Evolutionary conservation across 345 rosid species (phyloP).

Genomic region (Salix koriyanagi): DNA sequence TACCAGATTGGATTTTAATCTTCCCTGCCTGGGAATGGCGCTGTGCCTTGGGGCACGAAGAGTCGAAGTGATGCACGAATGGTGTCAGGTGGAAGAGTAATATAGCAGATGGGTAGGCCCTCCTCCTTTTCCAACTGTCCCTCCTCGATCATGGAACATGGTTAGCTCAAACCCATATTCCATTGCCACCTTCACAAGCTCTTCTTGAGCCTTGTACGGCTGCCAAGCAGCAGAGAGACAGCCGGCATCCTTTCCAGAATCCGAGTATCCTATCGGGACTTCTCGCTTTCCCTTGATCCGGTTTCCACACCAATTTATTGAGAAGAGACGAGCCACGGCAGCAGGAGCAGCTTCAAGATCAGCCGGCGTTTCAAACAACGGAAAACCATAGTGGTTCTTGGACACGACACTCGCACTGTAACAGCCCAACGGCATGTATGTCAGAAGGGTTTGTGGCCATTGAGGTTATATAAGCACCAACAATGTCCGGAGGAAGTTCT

Average conservation of each 20-base stretch:
- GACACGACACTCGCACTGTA: slow-evolving; percentile 89
- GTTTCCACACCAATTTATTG: slow-evolving; percentile 85
- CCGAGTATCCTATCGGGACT: slow-evolving; percentile 98
- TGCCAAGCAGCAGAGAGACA: slow-evolving; percentile 98
- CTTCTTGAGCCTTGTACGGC: slow-evolving; percentile 92
- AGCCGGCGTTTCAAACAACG: slow-evolving; percentile 92
- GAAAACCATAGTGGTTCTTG: slow-evolving; percentile 82
- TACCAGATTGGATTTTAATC: no score
- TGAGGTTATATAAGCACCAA: slow-evolving; percentile 32
- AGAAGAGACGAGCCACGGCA: slow-evolving; percentile 83
- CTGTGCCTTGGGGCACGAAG: no score
- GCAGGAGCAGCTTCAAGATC: slow-evolving; percentile 98
- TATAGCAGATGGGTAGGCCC: slow-evolving; percentile 98
- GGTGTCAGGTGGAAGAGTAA: slow-evolving; percentile 96
- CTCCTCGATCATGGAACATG: slow-evolving; percentile 99
- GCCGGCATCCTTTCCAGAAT: slow-evolving; percentile 97
- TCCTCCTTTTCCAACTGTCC: slow-evolving; percentile 95
- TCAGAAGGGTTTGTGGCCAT: slow-evolving; percentile 35
- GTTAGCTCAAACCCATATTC: slow-evolving; percentile 79
- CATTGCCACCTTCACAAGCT: slow-evolving; percentile 83
- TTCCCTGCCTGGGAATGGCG: no score
- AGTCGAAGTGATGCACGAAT: slow-evolving; percentile 79
- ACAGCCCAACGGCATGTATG: slow-evolving; percentile 54
- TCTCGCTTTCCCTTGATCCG: slow-evolving; percentile 89
- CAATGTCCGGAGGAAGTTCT: slow-evolving; percentile 30